A percentile compares a stretch with the other conserved stretches of the same genome.
Evolutionary conservation across 1,139 yeast species (phyloP).

Genomic region (Zhuliangozyma blackwelliae): DNA sequence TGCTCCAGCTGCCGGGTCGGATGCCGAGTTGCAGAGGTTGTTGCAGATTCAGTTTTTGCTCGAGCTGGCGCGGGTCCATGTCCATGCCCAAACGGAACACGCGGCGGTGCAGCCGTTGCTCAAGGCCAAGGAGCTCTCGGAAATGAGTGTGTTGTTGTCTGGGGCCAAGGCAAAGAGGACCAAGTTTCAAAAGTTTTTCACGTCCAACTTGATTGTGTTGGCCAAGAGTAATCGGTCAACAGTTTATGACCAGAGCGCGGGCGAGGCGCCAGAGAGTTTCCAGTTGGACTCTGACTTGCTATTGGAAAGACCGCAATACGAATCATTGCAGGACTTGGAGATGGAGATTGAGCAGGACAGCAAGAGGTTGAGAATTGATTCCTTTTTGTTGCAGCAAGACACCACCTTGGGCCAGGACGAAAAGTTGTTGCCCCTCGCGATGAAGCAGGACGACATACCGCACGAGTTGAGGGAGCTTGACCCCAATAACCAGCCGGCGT

Average conservation of each 20-base stretch:
- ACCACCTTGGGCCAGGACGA: conserved; percentile 20
- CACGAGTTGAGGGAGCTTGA: conserved; percentile 51
- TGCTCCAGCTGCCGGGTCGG: conserved; percentile 20
- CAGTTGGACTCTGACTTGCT: conserved; percentile 73
- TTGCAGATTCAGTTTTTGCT: conserved; percentile 49
- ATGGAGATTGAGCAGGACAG: conserved; percentile 24
- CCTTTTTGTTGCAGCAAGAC: conserved; percentile 17
- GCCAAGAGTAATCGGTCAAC: conserved; percentile 53
- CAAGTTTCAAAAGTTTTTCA: conserved; percentile 67
- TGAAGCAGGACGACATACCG: conserved; percentile 63
- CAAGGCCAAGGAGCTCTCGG: conserved; percentile 54
- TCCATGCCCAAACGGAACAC: conserved; percentile 60
- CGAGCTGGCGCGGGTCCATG: conserved; percentile 62
- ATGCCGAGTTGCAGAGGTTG: conserved; percentile 25
- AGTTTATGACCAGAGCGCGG: conserved; percentile 15
- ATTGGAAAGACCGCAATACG: conserved; percentile 70
- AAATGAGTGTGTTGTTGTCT: conserved; percentile 63
- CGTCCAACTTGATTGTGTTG: conserved; percentile 72
- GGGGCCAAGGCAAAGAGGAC: conserved; percentile 91
- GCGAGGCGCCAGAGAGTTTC: conserved; percentile 46
- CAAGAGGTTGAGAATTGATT: conserved; percentile 44
- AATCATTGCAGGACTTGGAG: conserved; percentile 52
- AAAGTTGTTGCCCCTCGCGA: conserved; percentile 55
- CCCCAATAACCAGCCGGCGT: conserved; percentile 77
- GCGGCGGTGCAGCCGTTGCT: conserved; percentile 47